Conservation (phyloP, 2,329 filamentous ascomycete genomes). For the Xylariaceae sp. region DNA sequence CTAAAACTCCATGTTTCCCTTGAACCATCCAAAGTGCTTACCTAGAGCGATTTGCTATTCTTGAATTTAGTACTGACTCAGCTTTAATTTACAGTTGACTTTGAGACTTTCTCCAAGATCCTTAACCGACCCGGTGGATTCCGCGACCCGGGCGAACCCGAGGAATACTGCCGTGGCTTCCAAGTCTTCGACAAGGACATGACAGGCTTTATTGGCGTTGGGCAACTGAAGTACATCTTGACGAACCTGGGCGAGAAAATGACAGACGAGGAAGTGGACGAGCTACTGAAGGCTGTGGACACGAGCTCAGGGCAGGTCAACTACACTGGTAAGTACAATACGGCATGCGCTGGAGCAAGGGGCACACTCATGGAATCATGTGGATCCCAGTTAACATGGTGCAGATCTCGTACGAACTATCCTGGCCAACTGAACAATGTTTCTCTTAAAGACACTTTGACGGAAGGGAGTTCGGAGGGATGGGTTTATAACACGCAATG, state of each 20-base stretch:
- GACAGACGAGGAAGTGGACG: constrained; percentile 97
- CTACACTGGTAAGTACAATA: constrained; percentile 75
- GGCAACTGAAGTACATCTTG: constrained; percentile 96
- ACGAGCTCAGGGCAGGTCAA: constrained; percentile 96
- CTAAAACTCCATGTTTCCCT: too few species aligned
- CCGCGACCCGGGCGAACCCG: constrained; percentile 95
- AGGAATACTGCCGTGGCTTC: constrained; percentile 98
- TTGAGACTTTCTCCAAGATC: constrained; percentile 94
- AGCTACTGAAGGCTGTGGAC: constrained; percentile 97
- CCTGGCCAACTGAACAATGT: constrained; percentile 71
- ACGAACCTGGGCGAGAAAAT: constrained; percentile 99
- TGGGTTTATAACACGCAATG: constrained; percentile 22
- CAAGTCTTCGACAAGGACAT: constrained; percentile 99
- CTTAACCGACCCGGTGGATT: constrained; percentile 98
- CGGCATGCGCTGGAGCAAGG: background rate
- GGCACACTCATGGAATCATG: background rate
- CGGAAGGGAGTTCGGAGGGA: constrained; percentile 36
- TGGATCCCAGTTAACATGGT: constrained; percentile 17
- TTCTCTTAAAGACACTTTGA: constrained; percentile 22
- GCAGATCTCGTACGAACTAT: constrained; percentile 84
- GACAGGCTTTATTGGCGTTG: constrained; percentile 96
- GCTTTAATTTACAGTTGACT: constrained; percentile 73
- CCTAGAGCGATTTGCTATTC: background rate
- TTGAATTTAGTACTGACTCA: constrained; percentile 8
- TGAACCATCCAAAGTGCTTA: too few species aligned